Base-by-base conservation (phyloP, 257 asterid species). In the Jasminum sambac region DNA sequence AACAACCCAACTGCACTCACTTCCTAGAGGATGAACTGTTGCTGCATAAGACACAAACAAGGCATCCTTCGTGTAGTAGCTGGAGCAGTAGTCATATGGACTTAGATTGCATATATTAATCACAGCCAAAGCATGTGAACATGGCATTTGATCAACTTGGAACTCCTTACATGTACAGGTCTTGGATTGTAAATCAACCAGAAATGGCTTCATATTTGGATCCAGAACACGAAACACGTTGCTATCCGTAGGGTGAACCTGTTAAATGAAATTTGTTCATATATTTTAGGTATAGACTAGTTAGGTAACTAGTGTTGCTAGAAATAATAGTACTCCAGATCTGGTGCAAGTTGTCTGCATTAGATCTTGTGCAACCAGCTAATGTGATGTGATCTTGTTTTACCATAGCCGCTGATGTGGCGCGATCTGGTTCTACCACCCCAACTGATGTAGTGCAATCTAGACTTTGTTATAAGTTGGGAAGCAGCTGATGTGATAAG, bases 71-170 rank as follows among this genome's bases (percentile, higher is more conserved):
- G 62, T 21, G 62, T 55, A 55, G 21, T 55, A 55, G 23, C 36
- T 23, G 10, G 62, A 55, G 62, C 62, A 55, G 62, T 55, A 55
- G 62, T 55, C 3, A 14, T 55, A 55, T 3, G 62, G 34, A 55
- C 62, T 55, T 55, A 55, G 36, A 3, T 19, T 55, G 62, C 62
- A 55, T 2, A 2, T 19, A 11, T 21, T 55, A 19, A 55, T 55
- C 16, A 55, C 62, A 19, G 62, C 62, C 62, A 55, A 55, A 19
- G 62, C 62, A 55, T 55, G 62, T 55, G 62, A 34, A 55, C 62
- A 55, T 8, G 62, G 62, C 9, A 55, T 55, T 55, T 55, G 62
- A 55, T 55, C 62, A 19, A 55, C 62, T 55, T 55, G 62, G 34
- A 55, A 55, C 62, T 55, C 62, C 13, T 30, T 55, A 55, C 62